Base-by-base conservation (phyloP, 352 stramenopile species). In the Elongisporangium anandrum region DNA sequence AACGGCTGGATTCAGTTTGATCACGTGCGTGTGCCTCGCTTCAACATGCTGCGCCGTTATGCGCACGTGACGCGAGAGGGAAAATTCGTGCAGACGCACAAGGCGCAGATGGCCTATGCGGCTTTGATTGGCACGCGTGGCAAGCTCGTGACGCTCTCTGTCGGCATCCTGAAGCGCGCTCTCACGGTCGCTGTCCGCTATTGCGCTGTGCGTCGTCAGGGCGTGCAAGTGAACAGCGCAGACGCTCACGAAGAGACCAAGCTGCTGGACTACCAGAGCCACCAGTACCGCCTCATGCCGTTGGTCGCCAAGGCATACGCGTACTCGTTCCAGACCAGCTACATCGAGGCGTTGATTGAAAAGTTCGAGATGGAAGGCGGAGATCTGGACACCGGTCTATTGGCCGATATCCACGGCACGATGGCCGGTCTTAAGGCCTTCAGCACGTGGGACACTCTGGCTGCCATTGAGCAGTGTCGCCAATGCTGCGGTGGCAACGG, bases 401-500 rank as follows among this genome's bases (percentile, higher is more conserved):
- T 99, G 16, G 82, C 83, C 17, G 93, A 98, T 60, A 94, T 98
- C 54, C 96, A 99, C 75, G 95, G 95, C 13, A 94, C 91, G 1
- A 97, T 94, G 65, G 96, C 95, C 0, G 88, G 92, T 5, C 80
- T 99, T 52, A 99, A 99, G 77, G 96, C 93, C 10, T 97, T 97
- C 56, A 89, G 73, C 54, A 97, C 92, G 13, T 96, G 87, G 66
- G 84, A 98, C 59, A 85, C 95, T 5, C 74, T 87, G 60, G 65
- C 70, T 59, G 95, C 88, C 10, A 98, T 99, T 56, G 97, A 99
- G 66, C 75, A 90, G 58, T 98, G 91, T 60, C 90, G 97, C 34
- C 97, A 98, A 67, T 83, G 87, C 54, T 99, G 96, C 72, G 97
- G 97, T 17, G 97, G 97, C 47, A 96, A 97, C 60, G 97, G 97